Percentiles rank a stretch among this genome's conserved stretches.
phyloP scores from a whole-genome alignment of 2,329 filamentous ascomycete species.

The Aspergillus fijiensis region DNA sequence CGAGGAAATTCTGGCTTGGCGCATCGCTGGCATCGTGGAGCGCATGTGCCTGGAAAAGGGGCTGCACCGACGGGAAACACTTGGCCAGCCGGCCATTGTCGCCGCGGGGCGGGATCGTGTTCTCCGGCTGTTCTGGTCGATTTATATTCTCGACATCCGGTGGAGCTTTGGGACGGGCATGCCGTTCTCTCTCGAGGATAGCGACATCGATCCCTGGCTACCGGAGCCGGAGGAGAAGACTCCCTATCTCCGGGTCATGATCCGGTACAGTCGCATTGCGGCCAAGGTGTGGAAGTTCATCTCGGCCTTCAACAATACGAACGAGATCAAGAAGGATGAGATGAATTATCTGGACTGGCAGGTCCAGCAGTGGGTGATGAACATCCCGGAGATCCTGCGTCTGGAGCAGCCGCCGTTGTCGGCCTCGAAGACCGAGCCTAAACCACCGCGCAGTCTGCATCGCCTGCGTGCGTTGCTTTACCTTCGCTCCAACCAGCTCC shows the following conservation, averaged over 20 bases:
- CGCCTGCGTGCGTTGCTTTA: constrained; percentile 81
- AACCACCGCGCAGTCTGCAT: constrained; percentile 59
- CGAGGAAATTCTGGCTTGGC: constrained; percentile 82
- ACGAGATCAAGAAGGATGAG: constrained; percentile 68
- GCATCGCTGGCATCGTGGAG: constrained; percentile 81
- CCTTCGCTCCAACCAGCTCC: constrained; percentile 83
- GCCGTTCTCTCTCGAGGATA: constrained; percentile 78
- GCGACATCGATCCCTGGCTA: constrained; percentile 75
- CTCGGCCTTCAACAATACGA: constrained; percentile 64
- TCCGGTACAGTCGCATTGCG: constrained; percentile 75
- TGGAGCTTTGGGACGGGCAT: constrained; percentile 88
- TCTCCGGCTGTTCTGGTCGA: constrained; percentile 78
- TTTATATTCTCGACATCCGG: constrained; percentile 80
- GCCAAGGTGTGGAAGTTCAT: constrained; percentile 84
- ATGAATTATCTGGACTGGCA: constrained; percentile 79
- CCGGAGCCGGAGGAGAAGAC: constrained; percentile 64
- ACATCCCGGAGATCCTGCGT: constrained; percentile 63
- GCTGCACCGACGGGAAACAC: constrained; percentile 73
- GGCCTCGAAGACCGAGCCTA: constrained; percentile 24
- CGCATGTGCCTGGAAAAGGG: constrained; percentile 77
- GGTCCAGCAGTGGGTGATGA: constrained; percentile 78
- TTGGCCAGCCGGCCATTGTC: constrained; percentile 63
- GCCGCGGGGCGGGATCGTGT: constrained; percentile 68
- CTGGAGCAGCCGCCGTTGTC: constrained; percentile 55
- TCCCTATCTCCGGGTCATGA: constrained; percentile 82